These are phyloP conservation scores for Draba incana DNA, from an alignment of 345 rosid genomes.

Conservation along the genomic window DNA sequence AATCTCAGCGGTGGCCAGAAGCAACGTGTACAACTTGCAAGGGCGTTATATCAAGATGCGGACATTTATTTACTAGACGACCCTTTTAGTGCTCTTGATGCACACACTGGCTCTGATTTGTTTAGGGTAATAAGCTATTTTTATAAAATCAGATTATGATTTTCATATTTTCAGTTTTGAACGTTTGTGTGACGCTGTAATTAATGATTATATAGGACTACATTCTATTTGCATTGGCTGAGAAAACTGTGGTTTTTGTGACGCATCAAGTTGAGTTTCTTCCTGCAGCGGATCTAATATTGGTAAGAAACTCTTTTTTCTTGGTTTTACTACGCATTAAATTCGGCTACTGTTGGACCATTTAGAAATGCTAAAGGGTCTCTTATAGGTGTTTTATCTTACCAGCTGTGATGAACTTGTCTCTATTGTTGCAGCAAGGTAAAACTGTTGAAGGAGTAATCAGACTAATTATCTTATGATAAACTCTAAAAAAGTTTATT, in stretches of 20 bases:
- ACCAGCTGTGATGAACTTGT: conserved; percentile 46
- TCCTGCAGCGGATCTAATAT: conserved; percentile 89
- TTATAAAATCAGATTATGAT: neutral
- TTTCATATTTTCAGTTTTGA: conserved; percentile 19
- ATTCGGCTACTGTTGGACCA: conserved; percentile 29
- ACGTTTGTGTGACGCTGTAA: conserved; percentile 18
- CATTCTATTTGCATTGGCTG: conserved; percentile 79
- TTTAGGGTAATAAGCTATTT: conserved; percentile 67
- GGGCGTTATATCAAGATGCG: conserved; percentile 99
- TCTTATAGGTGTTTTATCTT: conserved; percentile 43
- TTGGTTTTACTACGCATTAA: conserved; percentile 18
- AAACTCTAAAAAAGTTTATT: conserved; percentile 22
- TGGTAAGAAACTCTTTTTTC: conserved; percentile 61
- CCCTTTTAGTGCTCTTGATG: conserved; percentile 99
- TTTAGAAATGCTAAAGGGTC: conserved; percentile 41
- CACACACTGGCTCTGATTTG: conserved; percentile 95
- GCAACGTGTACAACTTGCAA: conserved; percentile 98
- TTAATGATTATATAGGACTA: conserved; percentile 75
- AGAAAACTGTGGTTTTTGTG: conserved; percentile 89
- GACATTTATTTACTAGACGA: conserved; percentile 97
- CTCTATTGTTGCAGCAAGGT: conserved; percentile 45
- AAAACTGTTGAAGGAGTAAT: conserved; percentile 41
- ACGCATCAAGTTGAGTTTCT: conserved; percentile 99
- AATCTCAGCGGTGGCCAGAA: conserved; percentile 99
- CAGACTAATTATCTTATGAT: conserved; percentile 29